Evolutionary conservation across 306 rosid genomes (phyloP), one percentile per base, ranked within the genome.

Genomic region (Cucurbita maxima): DNA sequence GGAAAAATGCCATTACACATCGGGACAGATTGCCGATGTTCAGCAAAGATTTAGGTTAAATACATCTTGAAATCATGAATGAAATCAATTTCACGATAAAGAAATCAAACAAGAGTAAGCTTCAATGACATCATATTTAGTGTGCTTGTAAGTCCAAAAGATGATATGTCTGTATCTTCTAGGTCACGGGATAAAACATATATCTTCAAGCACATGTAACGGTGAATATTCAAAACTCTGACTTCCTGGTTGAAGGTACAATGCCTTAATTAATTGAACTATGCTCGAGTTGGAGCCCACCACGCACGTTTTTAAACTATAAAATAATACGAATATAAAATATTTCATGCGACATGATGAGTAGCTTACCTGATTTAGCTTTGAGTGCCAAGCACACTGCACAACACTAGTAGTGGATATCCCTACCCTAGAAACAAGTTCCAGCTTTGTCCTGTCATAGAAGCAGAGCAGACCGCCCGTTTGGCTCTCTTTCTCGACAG

Each of bases 331-430:
- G 50, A 36, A 30, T 10, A 8, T 44, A n/a, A 52, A 52, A 71
- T 7, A 57, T 53, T 41, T 38, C n/a, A 72, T 37, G n/a, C 7
- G 19, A n/a, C 12, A 19, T 44, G 62, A 30, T 30, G 34, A 30
- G 34, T 30, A 30, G 34, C 34, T 30, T 84, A 94, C 97, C 97
- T 94, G 98, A 85, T 89, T 90, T 60, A 94, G 87, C 85, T 87
- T 90, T 73, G 97, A 90, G 83, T 90, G 97, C 98, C 98, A 90
- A 80, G 84, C 83, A 84, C 97, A 94, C 79, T 84, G 96, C 60
- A 93, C 90, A 64, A 90, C 95, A 82, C 98, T 93, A 79, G 78
- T 81, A 56, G 98, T 86, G 48, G 98, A 90, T 79, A 93, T 83
- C 76, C 98, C 97, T 66, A 90, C 90, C 83, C 79, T 87, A 43